A percentile compares a stretch with the other conserved stretches of the same genome.
These are phyloP conservation scores for Huiozyma sinensis DNA, from an alignment of 805 yeast species.

Conservation along the genomic window DNA sequence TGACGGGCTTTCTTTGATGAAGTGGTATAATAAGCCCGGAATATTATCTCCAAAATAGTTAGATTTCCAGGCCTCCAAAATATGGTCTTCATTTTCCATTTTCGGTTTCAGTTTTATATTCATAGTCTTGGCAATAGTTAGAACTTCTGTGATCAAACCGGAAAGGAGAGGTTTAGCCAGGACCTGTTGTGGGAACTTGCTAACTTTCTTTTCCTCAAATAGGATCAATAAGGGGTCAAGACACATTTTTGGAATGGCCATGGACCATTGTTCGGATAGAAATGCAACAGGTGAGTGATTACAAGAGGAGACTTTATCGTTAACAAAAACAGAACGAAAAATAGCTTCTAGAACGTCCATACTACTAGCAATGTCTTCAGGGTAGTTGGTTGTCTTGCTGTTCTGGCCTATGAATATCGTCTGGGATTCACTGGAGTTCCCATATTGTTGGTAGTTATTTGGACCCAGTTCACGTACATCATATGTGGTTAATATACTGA, in stretches of 20 bases:
- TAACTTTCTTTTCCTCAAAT: constrained; percentile 54
- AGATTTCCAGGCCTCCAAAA: constrained; percentile 42
- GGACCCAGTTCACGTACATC: constrained; percentile 36
- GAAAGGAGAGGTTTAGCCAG: constrained; percentile 72
- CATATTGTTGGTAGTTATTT: constrained; percentile 22
- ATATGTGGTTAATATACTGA: constrained; percentile 46
- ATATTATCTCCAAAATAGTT: constrained; percentile 31
- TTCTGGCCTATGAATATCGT: constrained; percentile 7
- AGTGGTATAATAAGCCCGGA: constrained; percentile 48
- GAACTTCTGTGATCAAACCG: constrained; percentile 64
- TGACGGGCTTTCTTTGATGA: constrained; percentile 34
- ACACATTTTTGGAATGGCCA: constrained; percentile 67
- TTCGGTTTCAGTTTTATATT: constrained; percentile 53
- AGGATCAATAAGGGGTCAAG: constrained; percentile 63
- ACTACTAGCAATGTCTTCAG: constrained; percentile 7
- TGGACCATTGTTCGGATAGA: constrained; percentile 68
- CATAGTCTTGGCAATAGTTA: constrained; percentile 61
- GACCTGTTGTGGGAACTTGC: constrained; percentile 46
- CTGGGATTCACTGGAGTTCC: constrained; percentile 20
- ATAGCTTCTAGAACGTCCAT: constrained; percentile 11
- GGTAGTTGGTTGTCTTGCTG: constrained; percentile 3
- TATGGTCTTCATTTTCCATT: constrained; percentile 49
- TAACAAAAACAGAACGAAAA: constrained; percentile 14
- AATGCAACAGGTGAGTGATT: constrained; percentile 33
- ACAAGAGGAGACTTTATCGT: constrained; percentile 30